phyloP scores from a whole-genome alignment of 2,329 filamentous ascomycete species.

The Alternaria sp. region DNA sequence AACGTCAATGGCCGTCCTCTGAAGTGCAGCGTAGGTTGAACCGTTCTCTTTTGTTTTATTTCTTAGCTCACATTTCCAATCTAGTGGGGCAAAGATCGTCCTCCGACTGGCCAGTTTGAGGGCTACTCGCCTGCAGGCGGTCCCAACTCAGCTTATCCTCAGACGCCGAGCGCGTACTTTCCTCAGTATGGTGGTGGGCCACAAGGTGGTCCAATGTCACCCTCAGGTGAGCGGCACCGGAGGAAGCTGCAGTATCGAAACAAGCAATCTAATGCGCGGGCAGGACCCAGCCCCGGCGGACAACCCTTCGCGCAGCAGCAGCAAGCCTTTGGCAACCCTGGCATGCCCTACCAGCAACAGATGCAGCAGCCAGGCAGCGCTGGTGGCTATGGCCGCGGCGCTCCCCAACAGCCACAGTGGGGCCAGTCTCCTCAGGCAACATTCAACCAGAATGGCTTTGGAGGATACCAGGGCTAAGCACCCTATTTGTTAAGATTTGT shows the following conservation, averaged over 20 bases:
- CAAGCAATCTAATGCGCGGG: constrained; percentile 50
- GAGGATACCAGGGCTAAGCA: constrained; percentile 67
- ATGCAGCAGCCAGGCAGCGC: constrained; percentile 68
- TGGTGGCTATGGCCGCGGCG: constrained; percentile 84
- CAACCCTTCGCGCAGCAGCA: constrained; percentile 67
- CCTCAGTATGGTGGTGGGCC: constrained; percentile 86
- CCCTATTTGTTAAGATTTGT: constrained; percentile 28
- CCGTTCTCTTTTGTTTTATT: constrained; percentile 27
- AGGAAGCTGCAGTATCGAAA: constrained; percentile 49
- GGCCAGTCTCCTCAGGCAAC: constrained; percentile 59
- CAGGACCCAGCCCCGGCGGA: constrained; percentile 66
- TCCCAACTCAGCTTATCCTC: constrained; percentile 77
- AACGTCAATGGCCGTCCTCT: constrained; percentile 96
- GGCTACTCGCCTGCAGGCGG: constrained; percentile 81
- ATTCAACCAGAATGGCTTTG: constrained; percentile 65
- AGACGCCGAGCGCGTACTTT: constrained; percentile 84
- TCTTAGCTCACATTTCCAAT: constrained; percentile 44
- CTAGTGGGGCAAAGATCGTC: constrained; percentile 99
- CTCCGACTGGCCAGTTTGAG: constrained; percentile 82
- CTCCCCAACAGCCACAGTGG: constrained; percentile 64
- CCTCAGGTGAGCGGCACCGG: constrained; percentile 59
- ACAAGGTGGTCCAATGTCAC: constrained; percentile 64
- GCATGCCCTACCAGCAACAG: constrained; percentile 58
- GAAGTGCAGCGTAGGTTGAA: constrained; percentile 92
- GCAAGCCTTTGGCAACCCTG: constrained; percentile 70